Evolutionary conservation across 352 stramenopile genomes (phyloP).

Genomic region (Plasmopara muralis): DNA sequence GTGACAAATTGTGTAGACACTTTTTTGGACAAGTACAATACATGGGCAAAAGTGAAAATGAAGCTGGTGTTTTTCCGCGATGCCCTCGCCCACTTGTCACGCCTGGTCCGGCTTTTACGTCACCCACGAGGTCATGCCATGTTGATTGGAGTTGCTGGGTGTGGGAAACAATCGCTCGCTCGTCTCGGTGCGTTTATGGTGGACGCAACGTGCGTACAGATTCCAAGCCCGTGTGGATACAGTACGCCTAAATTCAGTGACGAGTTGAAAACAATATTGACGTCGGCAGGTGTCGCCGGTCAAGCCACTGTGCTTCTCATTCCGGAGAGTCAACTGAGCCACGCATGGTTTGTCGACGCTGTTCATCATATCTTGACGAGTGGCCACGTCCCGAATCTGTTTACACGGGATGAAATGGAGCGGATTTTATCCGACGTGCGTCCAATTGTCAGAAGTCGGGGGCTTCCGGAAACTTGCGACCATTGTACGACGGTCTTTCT

Average conservation of each 20-base stretch:
- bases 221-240: slow-evolving; percentile 91
- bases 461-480: slow-evolving; percentile 88
- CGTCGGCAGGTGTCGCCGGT: slow-evolving; percentile 85
- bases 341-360: slow-evolving; percentile 93
- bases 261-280: slow-evolving; percentile 92
- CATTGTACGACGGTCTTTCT: slow-evolving; percentile 89
- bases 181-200: slow-evolving; percentile 88
- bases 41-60: slow-evolving; percentile 88
- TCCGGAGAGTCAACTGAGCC: slow-evolving; percentile 93
- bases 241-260: slow-evolving; percentile 87
- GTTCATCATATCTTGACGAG: slow-evolving; percentile 97
- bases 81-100: slow-evolving; percentile 85
- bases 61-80: slow-evolving; percentile 95
- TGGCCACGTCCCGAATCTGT: slow-evolving; percentile 94
- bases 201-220: slow-evolving; percentile 87
- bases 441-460: slow-evolving; percentile 78
- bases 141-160: slow-evolving; percentile 92
- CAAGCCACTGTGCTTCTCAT: slow-evolving; percentile 88
- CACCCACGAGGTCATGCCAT: slow-evolving; percentile 93
- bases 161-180: slow-evolving; percentile 91
- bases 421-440: slow-evolving; percentile 91
- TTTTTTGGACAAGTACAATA: slow-evolving; percentile 93
- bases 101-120: slow-evolving; percentile 86
- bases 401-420: slow-evolving; percentile 90
- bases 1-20: slow-evolving; percentile 87